phyloP scores from a whole-genome alignment of 169 alveolate genomes.

The Eimeria falciformis region DNA sequence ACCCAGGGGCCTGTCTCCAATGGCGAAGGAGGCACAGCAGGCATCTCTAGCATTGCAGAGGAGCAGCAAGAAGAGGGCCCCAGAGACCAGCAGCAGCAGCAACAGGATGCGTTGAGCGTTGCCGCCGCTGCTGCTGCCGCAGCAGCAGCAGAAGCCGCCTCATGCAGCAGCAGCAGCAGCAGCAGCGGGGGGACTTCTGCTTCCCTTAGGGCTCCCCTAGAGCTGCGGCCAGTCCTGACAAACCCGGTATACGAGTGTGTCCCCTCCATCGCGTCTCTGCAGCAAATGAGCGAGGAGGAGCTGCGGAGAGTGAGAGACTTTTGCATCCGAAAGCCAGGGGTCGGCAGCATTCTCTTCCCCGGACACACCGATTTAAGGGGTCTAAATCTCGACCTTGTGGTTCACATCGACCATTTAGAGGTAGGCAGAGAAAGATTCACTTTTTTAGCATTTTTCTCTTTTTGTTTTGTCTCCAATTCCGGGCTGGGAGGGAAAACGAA shows the following conservation, averaged over 20 bases:
- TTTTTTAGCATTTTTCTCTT: background rate
- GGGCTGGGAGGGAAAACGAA: no score
- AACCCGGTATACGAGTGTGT: slow-evolving; percentile 82
- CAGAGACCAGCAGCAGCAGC: slow-evolving; percentile 6
- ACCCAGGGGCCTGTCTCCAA: background rate
- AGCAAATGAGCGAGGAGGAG: slow-evolving; percentile 86
- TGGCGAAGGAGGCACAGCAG: no score
- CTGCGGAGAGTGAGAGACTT: slow-evolving; percentile 85
- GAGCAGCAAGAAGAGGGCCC: no score
- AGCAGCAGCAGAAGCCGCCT: background rate
- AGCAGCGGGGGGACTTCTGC: slow-evolving; percentile 3
- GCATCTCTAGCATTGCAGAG: background rate
- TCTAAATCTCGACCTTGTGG: slow-evolving; percentile 86
- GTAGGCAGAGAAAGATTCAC: background rate
- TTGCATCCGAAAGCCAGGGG: slow-evolving; percentile 82
- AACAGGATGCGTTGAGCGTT: background rate
- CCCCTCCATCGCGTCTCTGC: slow-evolving; percentile 85
- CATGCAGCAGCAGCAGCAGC: slow-evolving; percentile 56
- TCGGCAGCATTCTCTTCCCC: slow-evolving; percentile 88
- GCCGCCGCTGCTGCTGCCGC: slow-evolving; percentile 38
- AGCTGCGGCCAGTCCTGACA: slow-evolving; percentile 83
- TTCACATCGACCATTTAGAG: slow-evolving; percentile 76
- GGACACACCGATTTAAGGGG: slow-evolving; percentile 88
- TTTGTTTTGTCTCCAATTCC: no score
- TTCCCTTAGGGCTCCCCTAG: slow-evolving; percentile 26